Conservation (phyloP, 352 stramenopile species). For the Globisporangium camurandrum region DNA sequence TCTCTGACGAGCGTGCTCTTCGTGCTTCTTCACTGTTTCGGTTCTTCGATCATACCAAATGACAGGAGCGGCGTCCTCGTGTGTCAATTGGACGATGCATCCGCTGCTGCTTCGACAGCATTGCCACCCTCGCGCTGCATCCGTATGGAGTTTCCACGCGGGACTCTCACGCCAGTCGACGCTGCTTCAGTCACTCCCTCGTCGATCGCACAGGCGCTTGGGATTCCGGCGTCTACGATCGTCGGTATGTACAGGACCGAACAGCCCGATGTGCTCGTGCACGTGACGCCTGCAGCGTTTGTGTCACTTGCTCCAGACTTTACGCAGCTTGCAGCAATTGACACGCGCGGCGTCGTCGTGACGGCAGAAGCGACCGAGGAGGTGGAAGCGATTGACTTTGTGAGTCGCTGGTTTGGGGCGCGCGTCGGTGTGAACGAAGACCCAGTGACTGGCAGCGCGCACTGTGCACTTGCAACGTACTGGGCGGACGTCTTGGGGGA, state of each 20-base stretch:
- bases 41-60: too few relatives aligned
- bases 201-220: constrained; percentile 14
- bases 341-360: constrained; percentile 20
- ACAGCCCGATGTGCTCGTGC: constrained; percentile 18
- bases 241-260: constrained; percentile 13
- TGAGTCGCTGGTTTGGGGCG: constrained; percentile 86
- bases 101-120: constrained; percentile 9
- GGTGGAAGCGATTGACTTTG: constrained; percentile 26
- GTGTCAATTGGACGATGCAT: constrained; percentile 25
- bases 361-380: constrained; percentile 18
- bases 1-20: not conserved
- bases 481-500: constrained; percentile 47
- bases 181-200: constrained; percentile 5
- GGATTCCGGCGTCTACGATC: constrained; percentile 10
- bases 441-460: constrained; percentile 89
- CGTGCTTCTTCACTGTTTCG: not conserved
- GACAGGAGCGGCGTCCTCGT: constrained; percentile 39
- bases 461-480: constrained; percentile 85
- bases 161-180: constrained; percentile 7
- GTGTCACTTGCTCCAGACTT: constrained; percentile 17
- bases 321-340: constrained; percentile 14
- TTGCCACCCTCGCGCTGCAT: too few relatives aligned
- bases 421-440: constrained; percentile 88
- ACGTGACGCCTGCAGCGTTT: constrained; percentile 18
- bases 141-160: constrained; percentile 54